A percentile compares a stretch with the other conserved stretches of the same genome.
These are phyloP conservation scores for Psilocybe cubensis DNA, from an alignment of 768 basidiomycete genomes.

Conservation along the genomic window DNA sequence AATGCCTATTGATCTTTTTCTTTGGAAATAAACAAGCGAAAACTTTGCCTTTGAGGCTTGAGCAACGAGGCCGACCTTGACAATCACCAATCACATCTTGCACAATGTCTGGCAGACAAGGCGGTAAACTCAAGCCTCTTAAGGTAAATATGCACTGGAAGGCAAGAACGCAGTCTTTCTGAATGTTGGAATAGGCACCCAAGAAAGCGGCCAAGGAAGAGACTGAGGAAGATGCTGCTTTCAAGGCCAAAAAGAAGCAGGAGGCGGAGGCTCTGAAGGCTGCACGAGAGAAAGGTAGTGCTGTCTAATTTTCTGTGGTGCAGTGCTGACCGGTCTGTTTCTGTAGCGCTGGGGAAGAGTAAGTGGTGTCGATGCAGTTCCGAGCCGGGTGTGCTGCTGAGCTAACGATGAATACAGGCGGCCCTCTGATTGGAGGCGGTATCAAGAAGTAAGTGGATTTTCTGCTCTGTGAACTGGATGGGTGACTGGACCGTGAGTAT, in stretches of 20 bases:
- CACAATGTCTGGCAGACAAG: slow-evolving; percentile 69
- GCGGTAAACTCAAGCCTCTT: slow-evolving; percentile 86
- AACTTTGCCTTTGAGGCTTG: neutral
- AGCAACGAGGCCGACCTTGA: neutral
- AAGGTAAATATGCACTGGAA: slow-evolving; percentile 52
- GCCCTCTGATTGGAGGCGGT: slow-evolving; percentile 68
- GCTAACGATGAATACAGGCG: slow-evolving; percentile 47
- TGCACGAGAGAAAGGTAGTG: slow-evolving; percentile 69
- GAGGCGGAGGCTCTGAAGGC: slow-evolving; percentile 76
- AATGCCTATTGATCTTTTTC: slow-evolving; percentile 4
- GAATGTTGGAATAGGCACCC: slow-evolving; percentile 55
- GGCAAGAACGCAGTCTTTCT: slow-evolving; percentile 7
- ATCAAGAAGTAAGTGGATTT: slow-evolving; percentile 82
- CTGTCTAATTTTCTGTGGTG: slow-evolving; percentile 20
- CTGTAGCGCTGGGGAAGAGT: slow-evolving; percentile 57
- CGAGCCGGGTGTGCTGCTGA: neutral
- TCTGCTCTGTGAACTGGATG: neutral
- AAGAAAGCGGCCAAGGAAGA: slow-evolving; percentile 83
- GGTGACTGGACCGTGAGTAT: slow-evolving; percentile 11
- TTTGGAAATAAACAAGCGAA: slow-evolving; percentile 8
- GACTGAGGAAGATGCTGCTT: slow-evolving; percentile 69
- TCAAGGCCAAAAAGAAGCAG: slow-evolving; percentile 78
- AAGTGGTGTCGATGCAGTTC: slow-evolving; percentile 18
- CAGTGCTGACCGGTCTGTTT: slow-evolving; percentile 8
- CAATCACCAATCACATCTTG: slow-evolving; percentile 10